A percentile compares a stretch with the other conserved stretches of the same genome.
Conservation (phyloP, 148 eudicot genomes). For the Chenopodium berlandieri region DNA sequence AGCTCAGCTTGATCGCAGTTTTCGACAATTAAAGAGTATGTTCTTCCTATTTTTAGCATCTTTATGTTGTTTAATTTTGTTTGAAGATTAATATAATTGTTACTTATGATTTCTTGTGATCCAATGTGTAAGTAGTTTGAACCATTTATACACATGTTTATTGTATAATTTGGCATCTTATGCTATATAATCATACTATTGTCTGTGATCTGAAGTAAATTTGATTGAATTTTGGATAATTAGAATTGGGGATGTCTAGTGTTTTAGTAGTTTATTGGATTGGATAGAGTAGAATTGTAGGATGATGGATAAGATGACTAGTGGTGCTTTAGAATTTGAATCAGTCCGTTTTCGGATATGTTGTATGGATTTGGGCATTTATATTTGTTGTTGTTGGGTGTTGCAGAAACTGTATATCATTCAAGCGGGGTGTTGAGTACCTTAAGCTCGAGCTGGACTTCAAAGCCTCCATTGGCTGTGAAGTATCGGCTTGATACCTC, state of each 20-base stretch:
- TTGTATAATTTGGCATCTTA: background rate
- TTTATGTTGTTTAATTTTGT: no score
- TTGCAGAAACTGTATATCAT: conserved; percentile 92
- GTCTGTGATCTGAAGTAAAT: background rate
- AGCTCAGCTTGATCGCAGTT: conserved; percentile 94
- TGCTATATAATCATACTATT: no score
- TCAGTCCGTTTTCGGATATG: background rate
- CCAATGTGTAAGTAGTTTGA: background rate
- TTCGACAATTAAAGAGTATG: conserved; percentile 73
- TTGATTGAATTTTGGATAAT: background rate
- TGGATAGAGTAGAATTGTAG: background rate
- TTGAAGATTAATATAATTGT: background rate
- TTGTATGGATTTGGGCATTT: background rate
- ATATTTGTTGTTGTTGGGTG: conserved; percentile 9
- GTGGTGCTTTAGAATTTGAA: background rate
- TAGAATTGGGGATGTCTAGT: background rate
- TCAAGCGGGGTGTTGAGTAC: conserved; percentile 88
- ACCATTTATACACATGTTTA: background rate
- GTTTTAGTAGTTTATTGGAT: background rate
- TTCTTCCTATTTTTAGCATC: background rate
- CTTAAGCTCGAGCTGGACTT: conserved; percentile 94
- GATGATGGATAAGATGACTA: background rate
- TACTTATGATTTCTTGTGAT: background rate
- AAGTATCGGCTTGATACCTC: conserved; percentile 76
- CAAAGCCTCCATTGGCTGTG: conserved; percentile 91